Evolutionary conservation across 768 basidiomycete genomes (phyloP), one percentile per base, ranked within the genome.

Genomic region (Termitomyces sp.): DNA sequence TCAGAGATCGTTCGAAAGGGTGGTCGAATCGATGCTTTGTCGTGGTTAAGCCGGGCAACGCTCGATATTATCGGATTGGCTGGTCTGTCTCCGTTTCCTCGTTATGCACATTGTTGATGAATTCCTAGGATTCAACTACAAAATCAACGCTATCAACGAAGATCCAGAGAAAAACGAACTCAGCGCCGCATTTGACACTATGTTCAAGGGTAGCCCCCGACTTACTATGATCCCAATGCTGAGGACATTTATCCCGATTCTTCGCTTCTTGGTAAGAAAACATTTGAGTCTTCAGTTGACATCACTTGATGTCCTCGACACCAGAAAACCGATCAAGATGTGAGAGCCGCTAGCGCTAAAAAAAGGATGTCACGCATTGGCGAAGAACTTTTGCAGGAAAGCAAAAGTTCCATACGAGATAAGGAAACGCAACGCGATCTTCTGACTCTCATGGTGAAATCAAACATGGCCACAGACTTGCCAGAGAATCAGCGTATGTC

Each of bases 1-100:
- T 54, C 64, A 1, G 72, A 79, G 55, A 68, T 73, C 28, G 53
- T 63, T n/a, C 70, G 69, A n/a, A 56, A 71, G 34, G 54, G 56
- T 6, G 52, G 48, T 5, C 69, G 68, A 7, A 72, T 90, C 32
- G 85, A 94, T 37, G 80, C 84, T 2, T 71, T 86, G 37, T 71
- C 75, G 3, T 89, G 84, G 81, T 72, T 91, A 3, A 83, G 81
- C 41, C 81, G 80, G 54, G 79, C 80, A 48, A 90, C 89, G 3
- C 73, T 92, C 9, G 91, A 92, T 59, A 80, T 89, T 54, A 91
- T 94, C 50, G 89, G 89, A 9, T 73, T 87, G 37, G 85, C 75
- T 72, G 84, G 86, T 61, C 74, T 68, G 62, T 80, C 76, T 37
- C 64, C 66, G 41, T 45, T 34, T 16, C 1, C 12, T 35, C 17